These are phyloP conservation scores for Epithele typhae DNA, from an alignment of 768 basidiomycete species.

Conservation along the genomic window DNA sequence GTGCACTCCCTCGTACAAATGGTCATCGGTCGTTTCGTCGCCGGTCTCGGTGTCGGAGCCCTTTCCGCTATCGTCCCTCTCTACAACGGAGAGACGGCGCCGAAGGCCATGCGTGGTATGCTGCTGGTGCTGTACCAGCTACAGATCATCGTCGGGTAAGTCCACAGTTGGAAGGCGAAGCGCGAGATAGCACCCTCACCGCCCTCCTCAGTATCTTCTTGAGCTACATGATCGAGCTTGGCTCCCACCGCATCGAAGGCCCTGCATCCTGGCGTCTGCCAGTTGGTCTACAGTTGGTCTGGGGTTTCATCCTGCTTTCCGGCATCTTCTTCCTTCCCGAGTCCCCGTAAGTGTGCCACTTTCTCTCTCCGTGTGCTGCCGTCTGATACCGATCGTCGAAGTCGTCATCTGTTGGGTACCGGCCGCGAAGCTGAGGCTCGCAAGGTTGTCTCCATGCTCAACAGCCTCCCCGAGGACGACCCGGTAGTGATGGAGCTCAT, in stretches of 20 bases:
- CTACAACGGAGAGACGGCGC: slow-evolving; percentile 77
- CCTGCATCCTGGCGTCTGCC: slow-evolving; percentile 73
- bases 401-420: slow-evolving; percentile 66
- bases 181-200: neutral
- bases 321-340: slow-evolving; percentile 77
- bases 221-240: slow-evolving; percentile 68
- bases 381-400: slow-evolving; percentile 17
- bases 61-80: slow-evolving; percentile 44
- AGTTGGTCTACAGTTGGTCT: slow-evolving; percentile 69
- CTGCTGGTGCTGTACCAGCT: slow-evolving; percentile 72
- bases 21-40: slow-evolving; percentile 68
- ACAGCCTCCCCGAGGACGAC: slow-evolving; percentile 57
- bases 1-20: slow-evolving; percentile 57
- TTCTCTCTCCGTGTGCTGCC: neutral
- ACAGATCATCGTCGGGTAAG: slow-evolving; percentile 69
- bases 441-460: slow-evolving; percentile 59
- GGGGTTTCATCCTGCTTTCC: slow-evolving; percentile 62
- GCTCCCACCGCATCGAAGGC: slow-evolving; percentile 48
- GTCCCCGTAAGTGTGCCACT: slow-evolving; percentile 53
- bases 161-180: neutral
- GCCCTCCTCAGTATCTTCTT: slow-evolving; percentile 52
- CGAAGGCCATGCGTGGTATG: slow-evolving; percentile 69
- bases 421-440: slow-evolving; percentile 52
- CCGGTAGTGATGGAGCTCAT: slow-evolving; percentile 54
- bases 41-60: slow-evolving; percentile 75